These are phyloP conservation scores for Termitomyces sp. DNA, from an alignment of 768 basidiomycete species.

Conservation along the genomic window DNA sequence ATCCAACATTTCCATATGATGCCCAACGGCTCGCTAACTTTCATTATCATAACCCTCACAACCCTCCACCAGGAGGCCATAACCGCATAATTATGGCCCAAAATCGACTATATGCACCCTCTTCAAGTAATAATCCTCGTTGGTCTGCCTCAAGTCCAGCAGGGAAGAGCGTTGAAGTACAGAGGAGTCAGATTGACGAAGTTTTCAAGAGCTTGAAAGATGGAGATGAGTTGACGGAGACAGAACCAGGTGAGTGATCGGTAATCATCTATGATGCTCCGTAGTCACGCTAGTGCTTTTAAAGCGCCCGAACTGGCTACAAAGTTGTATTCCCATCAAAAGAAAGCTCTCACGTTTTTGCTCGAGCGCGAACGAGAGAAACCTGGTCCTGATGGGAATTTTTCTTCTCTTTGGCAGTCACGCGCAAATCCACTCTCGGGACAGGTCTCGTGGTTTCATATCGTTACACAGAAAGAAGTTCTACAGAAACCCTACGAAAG, in stretches of 20 bases:
- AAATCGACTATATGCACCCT: constrained; percentile 32
- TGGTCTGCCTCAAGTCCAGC: constrained; percentile 55
- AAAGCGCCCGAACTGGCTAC: constrained; percentile 73
- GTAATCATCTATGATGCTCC: not conserved
- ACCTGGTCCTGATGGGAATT: constrained; percentile 48
- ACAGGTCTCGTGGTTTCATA: constrained; percentile 61
- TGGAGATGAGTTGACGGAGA: constrained; percentile 83
- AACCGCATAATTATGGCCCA: constrained; percentile 33
- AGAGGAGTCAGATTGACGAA: constrained; percentile 90
- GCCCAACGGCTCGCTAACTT: constrained; percentile 50
- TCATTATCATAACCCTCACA: constrained; percentile 87
- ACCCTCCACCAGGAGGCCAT: constrained; percentile 68
- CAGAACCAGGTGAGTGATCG: constrained; percentile 65
- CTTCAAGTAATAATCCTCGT: constrained; percentile 29
- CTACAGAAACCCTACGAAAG: constrained; percentile 61
- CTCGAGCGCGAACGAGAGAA: constrained; percentile 80
- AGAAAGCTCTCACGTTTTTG: constrained; percentile 94
- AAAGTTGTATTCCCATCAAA: constrained; percentile 92
- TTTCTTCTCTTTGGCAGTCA: constrained; percentile 68
- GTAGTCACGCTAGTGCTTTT: not conserved
- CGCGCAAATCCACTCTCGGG: constrained; percentile 43
- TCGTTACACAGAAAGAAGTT: constrained; percentile 78
- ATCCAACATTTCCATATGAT: constrained; percentile 70
- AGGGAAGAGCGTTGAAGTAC: constrained; percentile 83
- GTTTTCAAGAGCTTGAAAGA: constrained; percentile 85